Base-by-base conservation (phyloP, 371 early-diverging fungal species). In the Apophysomyces sp. region DNA sequence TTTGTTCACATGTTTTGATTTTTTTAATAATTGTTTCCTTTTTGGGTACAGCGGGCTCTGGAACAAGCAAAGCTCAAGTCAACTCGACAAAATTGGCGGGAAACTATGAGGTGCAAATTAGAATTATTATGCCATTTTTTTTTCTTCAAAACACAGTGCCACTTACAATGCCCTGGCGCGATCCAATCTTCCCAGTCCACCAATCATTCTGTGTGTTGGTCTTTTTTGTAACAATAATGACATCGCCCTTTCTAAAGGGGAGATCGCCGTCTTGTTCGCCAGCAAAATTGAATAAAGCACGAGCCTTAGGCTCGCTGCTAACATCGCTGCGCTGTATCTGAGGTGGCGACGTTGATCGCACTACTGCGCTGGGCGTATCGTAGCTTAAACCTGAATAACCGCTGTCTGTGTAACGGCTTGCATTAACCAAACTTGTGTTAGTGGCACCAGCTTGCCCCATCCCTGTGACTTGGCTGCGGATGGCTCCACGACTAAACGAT, bases 191-290 rank as follows among this genome's bases (percentile, higher is more conserved):
- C 9, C 94, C 94, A n/a, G 84, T 85, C 94, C 94, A 94, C 94
- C 94, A 94, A 70, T 92, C 91, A 63, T 93, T 85, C 34, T 78
- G 77, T 28, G 83, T 86, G 3, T 86, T 81, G 2, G 92, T 82
- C 57, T 80, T 80, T 58, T 86, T 84, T 18, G 78, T 60, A 53
- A 94, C 80, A 3, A 77, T 83, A 62, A 94, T 91, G 24, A 89
- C 69, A 69, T 94, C 94, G n/a, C 90, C 92, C 66, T 89, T 89
- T 29, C 69, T 74, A 66, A 94, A 94, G 11, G 82, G 62, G 40
- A 94, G 68, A 67, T 94, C 94, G n/a, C 87, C 92, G 5, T 76
- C 77, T 67, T 91, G 85, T 61, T 90, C 83, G 0, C 88, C 92
- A 26, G 66, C 66, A 74, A 91, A 94, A 61, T 92, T 90, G 60